phyloP scores from a whole-genome alignment of 2,329 filamentous ascomycete genomes.

The Tolypocladium tropicale region DNA sequence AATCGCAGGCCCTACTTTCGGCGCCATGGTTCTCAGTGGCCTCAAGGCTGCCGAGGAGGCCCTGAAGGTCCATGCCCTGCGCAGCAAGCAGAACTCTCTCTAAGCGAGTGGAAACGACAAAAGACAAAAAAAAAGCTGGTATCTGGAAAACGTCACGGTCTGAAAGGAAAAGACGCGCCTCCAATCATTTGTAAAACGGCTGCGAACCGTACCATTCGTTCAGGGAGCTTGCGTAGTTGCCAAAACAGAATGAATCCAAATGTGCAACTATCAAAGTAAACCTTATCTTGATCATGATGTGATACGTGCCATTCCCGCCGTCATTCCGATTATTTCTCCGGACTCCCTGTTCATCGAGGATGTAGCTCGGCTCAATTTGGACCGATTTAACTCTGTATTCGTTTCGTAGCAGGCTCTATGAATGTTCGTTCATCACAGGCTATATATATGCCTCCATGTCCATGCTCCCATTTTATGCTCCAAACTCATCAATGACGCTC shows the following conservation, averaged over 20 bases:
- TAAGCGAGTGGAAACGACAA: slow-evolving; percentile 17
- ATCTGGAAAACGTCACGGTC: neutral
- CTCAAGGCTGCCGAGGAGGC: slow-evolving; percentile 89
- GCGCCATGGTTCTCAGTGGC: slow-evolving; percentile 78
- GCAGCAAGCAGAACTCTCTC: slow-evolving; percentile 66
- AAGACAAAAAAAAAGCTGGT: neutral
- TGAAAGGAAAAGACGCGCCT: neutral
- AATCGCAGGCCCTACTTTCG: slow-evolving; percentile 65
- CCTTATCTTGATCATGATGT: no score
- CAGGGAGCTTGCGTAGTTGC: slow-evolving; percentile 2
- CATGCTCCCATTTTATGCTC: neutral
- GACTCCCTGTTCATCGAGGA: neutral
- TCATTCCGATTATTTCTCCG: neutral
- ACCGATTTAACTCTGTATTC: no score
- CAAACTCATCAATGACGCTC: slow-evolving; percentile 7
- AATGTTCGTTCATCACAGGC: no score
- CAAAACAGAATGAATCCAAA: slow-evolving; percentile 1
- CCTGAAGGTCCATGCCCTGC: slow-evolving; percentile 63
- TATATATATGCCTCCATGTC: neutral
- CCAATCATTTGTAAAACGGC: neutral
- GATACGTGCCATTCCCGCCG: no score
- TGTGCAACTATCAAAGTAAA: neutral
- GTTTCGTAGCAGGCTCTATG: no score
- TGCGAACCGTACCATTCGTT: neutral
- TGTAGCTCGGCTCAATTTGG: neutral